Evolutionary conservation across 306 rosid genomes (phyloP).

Genomic region (Vicia villosa): DNA sequence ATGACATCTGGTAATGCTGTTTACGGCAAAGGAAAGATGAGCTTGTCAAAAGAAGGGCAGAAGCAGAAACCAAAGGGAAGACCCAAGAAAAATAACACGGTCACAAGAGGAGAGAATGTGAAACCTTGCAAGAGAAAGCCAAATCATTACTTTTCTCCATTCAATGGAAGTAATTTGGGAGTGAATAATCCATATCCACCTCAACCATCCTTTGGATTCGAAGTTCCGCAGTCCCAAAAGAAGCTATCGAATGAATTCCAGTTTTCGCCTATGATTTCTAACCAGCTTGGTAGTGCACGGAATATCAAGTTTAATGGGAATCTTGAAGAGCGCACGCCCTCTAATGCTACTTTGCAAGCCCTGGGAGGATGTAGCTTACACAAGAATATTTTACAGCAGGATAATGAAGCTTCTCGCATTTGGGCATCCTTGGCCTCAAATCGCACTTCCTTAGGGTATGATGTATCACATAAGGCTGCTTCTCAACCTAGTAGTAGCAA

Average conservation of each 20-base stretch:
- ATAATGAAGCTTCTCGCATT: constrained; percentile 60
- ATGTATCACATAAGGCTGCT: constrained; percentile 51
- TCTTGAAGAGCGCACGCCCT: constrained; percentile 51
- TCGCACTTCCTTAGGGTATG: constrained; percentile 50
- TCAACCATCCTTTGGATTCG: constrained; percentile 45
- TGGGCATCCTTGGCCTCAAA: constrained; percentile 63
- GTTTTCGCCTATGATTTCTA: constrained; percentile 54
- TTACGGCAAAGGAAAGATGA: constrained; percentile 46
- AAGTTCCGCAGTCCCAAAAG: constrained; percentile 60
- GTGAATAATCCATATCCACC: constrained; percentile 50
- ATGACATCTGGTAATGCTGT: constrained; percentile 40
- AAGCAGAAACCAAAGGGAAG: constrained; percentile 54
- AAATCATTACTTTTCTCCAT: constrained; percentile 52
- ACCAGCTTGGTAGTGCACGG: constrained; percentile 53
- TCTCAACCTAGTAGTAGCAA: constrained; percentile 52
- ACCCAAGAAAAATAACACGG: constrained; percentile 45
- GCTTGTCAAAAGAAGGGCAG: constrained; percentile 47
- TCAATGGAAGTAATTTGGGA: constrained; percentile 42
- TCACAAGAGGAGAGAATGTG: constrained; percentile 48
- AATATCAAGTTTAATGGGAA: constrained; percentile 55
- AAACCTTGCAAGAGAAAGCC: constrained; percentile 56
- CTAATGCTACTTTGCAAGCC: constrained; percentile 49
- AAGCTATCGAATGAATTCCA: constrained; percentile 59
- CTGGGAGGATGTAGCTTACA: constrained; percentile 63
- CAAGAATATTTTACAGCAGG: constrained; percentile 52